Evolutionary conservation across 1,284 basidiomycete genomes (phyloP).

Genomic region (Leccinum pachyderme): DNA sequence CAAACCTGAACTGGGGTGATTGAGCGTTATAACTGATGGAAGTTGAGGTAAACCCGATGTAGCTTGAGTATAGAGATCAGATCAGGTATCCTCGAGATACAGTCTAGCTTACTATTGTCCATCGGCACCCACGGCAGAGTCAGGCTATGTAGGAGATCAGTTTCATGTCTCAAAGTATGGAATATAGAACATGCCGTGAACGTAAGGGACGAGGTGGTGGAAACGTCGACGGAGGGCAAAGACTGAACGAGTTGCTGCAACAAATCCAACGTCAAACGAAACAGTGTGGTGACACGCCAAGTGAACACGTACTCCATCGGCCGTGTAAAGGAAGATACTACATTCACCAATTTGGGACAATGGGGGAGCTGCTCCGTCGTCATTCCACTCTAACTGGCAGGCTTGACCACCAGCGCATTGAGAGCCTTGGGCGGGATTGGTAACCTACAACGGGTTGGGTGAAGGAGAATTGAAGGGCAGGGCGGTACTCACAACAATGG

Average conservation of each 20-base stretch:
- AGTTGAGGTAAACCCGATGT: slow-evolving; percentile 55
- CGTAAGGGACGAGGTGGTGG: slow-evolving; percentile 29
- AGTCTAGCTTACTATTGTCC: slow-evolving; percentile 27
- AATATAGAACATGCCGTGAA: slow-evolving; percentile 36
- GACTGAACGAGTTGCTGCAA: slow-evolving; percentile 37
- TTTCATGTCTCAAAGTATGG: neutral
- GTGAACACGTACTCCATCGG: slow-evolving; percentile 40
- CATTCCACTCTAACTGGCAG: slow-evolving; percentile 58
- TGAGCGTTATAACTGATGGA: slow-evolving; percentile 32
- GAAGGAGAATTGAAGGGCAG: accelerated
- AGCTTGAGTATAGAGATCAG: slow-evolving; percentile 30
- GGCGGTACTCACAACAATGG: slow-evolving; percentile 25
- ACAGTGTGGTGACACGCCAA: neutral
- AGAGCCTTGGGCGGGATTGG: slow-evolving; percentile 42
- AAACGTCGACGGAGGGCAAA: slow-evolving; percentile 40
- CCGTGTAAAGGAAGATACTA: slow-evolving; percentile 53
- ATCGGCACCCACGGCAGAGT: slow-evolving; percentile 15
- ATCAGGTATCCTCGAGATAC: neutral
- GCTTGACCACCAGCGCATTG: slow-evolving; percentile 50
- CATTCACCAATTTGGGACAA: slow-evolving; percentile 48
- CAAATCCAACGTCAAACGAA: slow-evolving; percentile 15
- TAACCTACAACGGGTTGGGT: slow-evolving; percentile 40
- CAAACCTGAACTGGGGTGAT: slow-evolving; percentile 31
- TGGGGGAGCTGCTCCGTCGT: slow-evolving; percentile 55
- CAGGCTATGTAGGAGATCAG: slow-evolving; percentile 11